phyloP scores from a whole-genome alignment of 768 basidiomycete genomes.

The Lentinula boryana region DNA sequence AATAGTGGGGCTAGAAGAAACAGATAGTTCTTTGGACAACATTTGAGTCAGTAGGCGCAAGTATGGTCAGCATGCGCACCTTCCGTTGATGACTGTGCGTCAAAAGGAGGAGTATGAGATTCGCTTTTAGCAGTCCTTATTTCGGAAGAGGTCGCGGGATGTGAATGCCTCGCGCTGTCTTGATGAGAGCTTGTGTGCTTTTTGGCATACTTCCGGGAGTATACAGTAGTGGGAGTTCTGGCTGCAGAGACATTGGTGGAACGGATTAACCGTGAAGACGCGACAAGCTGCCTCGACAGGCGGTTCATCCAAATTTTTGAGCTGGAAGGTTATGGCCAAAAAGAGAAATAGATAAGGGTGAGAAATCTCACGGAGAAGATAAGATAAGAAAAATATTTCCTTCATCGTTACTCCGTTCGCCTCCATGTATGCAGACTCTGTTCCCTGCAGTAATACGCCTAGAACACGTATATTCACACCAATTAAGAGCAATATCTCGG shows the following conservation, averaged over 20 bases:
- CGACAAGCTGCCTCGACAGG: constrained; percentile 5
- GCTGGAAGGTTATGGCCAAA: not conserved
- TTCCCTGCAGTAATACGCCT: not conserved
- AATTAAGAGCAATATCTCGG: not conserved
- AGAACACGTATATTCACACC: not conserved
- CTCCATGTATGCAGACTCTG: not conserved
- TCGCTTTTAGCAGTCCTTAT: not conserved
- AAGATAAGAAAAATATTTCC: not conserved
- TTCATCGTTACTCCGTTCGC: not conserved
- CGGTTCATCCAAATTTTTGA: constrained; percentile 7
- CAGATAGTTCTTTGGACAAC: not conserved
- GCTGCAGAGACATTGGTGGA: not conserved
- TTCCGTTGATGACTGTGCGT: not conserved
- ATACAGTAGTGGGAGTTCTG: not conserved
- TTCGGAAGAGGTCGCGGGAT: not conserved
- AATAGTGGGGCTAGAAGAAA: not conserved
- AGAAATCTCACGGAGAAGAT: not conserved
- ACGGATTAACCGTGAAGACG: constrained; percentile 1
- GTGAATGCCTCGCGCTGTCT: not conserved
- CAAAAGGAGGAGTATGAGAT: not conserved
- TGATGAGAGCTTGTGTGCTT: not conserved
- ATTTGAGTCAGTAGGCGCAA: not conserved
- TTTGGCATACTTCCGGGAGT: not conserved
- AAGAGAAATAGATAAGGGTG: not conserved
- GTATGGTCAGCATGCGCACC: not conserved